Evolutionary conservation across 129 eudicot genomes (phyloP), one percentile per base, ranked within the genome.

Genomic region (Artemisia annua): DNA sequence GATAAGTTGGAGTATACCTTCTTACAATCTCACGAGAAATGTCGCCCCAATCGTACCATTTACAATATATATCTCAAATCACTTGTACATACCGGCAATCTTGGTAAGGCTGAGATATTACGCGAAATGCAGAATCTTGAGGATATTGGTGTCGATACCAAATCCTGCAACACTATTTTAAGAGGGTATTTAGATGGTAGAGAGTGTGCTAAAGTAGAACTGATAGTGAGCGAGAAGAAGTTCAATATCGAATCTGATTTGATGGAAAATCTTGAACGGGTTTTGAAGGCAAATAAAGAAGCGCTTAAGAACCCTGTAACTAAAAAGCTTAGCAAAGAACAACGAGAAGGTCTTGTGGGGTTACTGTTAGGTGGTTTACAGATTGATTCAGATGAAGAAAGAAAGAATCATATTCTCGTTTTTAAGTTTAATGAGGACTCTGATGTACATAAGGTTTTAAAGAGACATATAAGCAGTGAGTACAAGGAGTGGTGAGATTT

Each of bases 311-410:
- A 81, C 48, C 80, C 92, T 11, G 5, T 39, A 75, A 75, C 62
- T 48, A 46, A 76, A 85, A 89, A 93, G 78, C 89, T 93, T 22
- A 86, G 82, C 67, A 74, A 74, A 78, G 97, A 86, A 53, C 96
- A 94, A 66, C 77, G 99, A 78, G 99, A 94, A 75, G 88, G 83
- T 70, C 80, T 94, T 66, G 83, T 88, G 49, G 99, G 97, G 19
- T 78, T 94, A 73, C 73, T 90, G 28, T 76, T 94, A 75, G 97
- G 99, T 50, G 99, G 99, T 46, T 28, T 90, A 71, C 79, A 63
- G 60, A 82, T 94, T 44, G 80, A 75, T 77, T 71, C 85, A 26
- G 88, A 83, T 16, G 97, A 83, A 67, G 82, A 76, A 15, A 76
- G 83, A 67, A 86, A 75, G 81, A 81, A 73, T 20, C 83, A 88